Conservation (phyloP, 2,329 filamentous ascomycete genomes). For the Chaetomium sp. region DNA sequence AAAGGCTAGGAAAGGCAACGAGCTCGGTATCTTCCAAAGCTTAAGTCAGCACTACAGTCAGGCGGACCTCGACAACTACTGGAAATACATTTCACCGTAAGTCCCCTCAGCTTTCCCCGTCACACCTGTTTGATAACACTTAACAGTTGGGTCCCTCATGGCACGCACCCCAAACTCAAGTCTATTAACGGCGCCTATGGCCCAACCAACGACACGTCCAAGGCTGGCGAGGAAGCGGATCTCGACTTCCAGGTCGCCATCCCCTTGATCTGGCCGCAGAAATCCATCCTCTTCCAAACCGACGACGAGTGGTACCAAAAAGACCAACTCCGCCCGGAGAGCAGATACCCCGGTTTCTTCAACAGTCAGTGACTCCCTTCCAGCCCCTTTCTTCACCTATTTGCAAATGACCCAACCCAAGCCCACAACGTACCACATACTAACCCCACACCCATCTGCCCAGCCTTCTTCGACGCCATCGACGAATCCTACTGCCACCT, state of each 20-base stretch:
- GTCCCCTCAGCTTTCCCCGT: neutral
- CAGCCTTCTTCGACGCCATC: slow-evolving; percentile 33
- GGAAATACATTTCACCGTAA: slow-evolving; percentile 29
- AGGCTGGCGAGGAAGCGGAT: slow-evolving; percentile 36
- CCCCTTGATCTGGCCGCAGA: slow-evolving; percentile 55
- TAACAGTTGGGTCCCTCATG: slow-evolving; percentile 33
- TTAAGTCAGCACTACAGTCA: slow-evolving; percentile 37
- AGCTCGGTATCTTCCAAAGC: slow-evolving; percentile 37
- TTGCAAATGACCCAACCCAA: neutral
- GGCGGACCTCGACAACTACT: slow-evolving; percentile 35
- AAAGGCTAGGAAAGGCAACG: slow-evolving; percentile 27
- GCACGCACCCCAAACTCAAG: slow-evolving; percentile 36
- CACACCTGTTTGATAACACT: neutral
- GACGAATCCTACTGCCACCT: slow-evolving; percentile 33
- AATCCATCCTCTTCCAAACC: slow-evolving; percentile 38
- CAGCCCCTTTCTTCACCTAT: no score
- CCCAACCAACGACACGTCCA: slow-evolving; percentile 18
- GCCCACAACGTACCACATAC: neutral
- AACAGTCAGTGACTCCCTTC: slow-evolving; percentile 29
- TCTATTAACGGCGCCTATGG: slow-evolving; percentile 30
- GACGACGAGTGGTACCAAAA: slow-evolving; percentile 38
- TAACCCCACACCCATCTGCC: neutral
- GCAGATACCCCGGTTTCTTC: slow-evolving; percentile 38
- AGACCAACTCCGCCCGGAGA: slow-evolving; percentile 30
- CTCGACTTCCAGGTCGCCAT: slow-evolving; percentile 53